These are phyloP conservation scores for Candida arabinofermentans DNA, from an alignment of 805 yeast genomes.

Conservation along the genomic window DNA sequence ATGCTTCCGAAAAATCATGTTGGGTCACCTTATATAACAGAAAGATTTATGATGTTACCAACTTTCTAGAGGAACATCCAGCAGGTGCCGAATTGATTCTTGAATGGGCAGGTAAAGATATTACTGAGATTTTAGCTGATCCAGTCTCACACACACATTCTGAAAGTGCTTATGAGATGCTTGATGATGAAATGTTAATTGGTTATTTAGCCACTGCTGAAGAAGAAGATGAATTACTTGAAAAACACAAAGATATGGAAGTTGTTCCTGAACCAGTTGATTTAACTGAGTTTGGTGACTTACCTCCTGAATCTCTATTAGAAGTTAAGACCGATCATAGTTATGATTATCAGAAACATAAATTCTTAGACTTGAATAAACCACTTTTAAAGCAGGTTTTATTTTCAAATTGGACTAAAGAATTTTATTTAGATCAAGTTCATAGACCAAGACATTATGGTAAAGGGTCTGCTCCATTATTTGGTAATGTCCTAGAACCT, in stretches of 20 bases:
- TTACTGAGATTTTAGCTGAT: conserved; percentile 76
- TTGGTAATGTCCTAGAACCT: conserved; percentile 94
- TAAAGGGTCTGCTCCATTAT: conserved; percentile 91
- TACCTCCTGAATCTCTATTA: conserved; percentile 71
- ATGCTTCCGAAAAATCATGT: conserved; percentile 51
- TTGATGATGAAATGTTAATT: conserved; percentile 78
- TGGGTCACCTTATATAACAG: conserved; percentile 81
- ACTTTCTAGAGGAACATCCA: conserved; percentile 68
- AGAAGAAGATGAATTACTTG: conserved; percentile 67
- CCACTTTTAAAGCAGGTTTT: conserved; percentile 82
- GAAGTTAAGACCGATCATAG: conserved; percentile 74
- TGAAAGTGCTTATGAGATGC: conserved; percentile 82
- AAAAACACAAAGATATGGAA: conserved; percentile 52
- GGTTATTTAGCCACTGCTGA: conserved; percentile 80
- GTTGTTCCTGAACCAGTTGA: conserved; percentile 36
- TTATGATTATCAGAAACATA: conserved; percentile 69
- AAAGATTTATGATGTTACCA: conserved; percentile 81
- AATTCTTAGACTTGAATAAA: conserved; percentile 78
- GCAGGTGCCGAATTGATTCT: conserved; percentile 58
- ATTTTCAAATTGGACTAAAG: conserved; percentile 71
- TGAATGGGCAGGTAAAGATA: conserved; percentile 56
- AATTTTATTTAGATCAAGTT: conserved; percentile 90
- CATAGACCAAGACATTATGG: conserved; percentile 99
- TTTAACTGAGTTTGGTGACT: conserved; percentile 53
- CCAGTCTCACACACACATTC: conserved; percentile 70